Conservation (phyloP, 176 grass and related monocot species). For the Eleusine indica region DNA sequence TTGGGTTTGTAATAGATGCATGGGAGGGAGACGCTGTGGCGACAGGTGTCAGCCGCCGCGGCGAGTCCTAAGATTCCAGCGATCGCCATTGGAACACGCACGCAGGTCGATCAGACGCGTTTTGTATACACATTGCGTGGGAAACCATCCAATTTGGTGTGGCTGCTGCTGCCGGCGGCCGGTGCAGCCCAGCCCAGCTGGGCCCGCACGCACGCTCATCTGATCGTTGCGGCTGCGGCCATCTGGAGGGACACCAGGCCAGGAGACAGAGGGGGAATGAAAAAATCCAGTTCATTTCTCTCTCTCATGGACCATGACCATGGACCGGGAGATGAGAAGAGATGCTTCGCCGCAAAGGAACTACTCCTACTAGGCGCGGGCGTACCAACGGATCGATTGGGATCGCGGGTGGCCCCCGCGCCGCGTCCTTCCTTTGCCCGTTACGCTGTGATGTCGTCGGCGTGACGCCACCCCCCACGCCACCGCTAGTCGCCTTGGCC, state of each 20-base stretch:
- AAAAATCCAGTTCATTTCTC: neutral
- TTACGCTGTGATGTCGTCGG: conserved; percentile 46
- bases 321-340: neutral
- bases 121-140: too few species aligned
- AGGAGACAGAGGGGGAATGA: neutral
- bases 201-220: too few species aligned
- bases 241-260: neutral
- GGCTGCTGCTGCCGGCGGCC: too few species aligned
- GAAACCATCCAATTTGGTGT: too few species aligned
- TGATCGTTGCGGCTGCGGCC: neutral
- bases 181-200: neutral
- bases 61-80: too few species aligned
- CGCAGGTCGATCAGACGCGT: too few species aligned
- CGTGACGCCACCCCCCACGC: conserved; percentile 62
- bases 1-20: too few species aligned
- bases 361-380: neutral
- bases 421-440: neutral
- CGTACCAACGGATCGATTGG: neutral
- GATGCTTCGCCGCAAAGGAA: conserved; percentile 32
- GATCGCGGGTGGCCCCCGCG: neutral
- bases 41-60: too few species aligned
- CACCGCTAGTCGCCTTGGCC: neutral
- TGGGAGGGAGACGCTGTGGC: too few species aligned
- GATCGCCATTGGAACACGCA: too few species aligned
- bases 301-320: too few species aligned